Percentiles rank a stretch among this genome's conserved stretches.
phyloP scores from a whole-genome alignment of 371 early-diverging fungal genomes.

The Thermomucor indicae-seudaticae region DNA sequence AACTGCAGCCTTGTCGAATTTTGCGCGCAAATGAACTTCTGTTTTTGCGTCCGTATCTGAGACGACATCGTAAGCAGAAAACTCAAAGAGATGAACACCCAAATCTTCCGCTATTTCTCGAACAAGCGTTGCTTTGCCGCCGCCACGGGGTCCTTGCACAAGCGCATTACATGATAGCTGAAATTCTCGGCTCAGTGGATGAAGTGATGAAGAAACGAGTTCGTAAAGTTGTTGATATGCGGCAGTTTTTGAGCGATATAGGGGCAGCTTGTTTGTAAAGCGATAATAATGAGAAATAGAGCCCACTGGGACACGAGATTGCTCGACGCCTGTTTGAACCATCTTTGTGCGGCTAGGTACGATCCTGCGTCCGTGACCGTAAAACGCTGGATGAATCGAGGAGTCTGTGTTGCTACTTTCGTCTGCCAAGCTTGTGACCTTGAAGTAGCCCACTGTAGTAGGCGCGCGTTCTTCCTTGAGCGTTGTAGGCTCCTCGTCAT shows the following conservation, averaged over 20 bases:
- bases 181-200: constrained; percentile 66
- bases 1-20: constrained; percentile 74
- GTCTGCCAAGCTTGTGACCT: constrained; percentile 41
- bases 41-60: constrained; percentile 82
- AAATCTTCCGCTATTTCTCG: constrained; percentile 60
- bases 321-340: constrained; percentile 64
- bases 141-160: constrained; percentile 81
- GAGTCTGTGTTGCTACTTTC: constrained; percentile 3
- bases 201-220: constrained; percentile 65
- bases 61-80: constrained; percentile 72
- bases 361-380: constrained; percentile 45
- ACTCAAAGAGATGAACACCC: constrained; percentile 73
- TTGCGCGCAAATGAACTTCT: constrained; percentile 63
- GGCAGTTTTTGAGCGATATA: constrained; percentile 19
- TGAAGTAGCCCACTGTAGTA: constrained; percentile 50
- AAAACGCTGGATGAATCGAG: constrained; percentile 33
- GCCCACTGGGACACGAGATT: constrained; percentile 55
- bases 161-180: constrained; percentile 71
- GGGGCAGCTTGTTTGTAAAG: constrained; percentile 25
- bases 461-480: constrained; percentile 14
- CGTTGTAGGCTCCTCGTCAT: background rate
- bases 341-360: constrained; percentile 58
- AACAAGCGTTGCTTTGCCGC: constrained; percentile 74
- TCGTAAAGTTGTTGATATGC: constrained; percentile 43
- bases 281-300: constrained; percentile 33